Base-by-base conservation (phyloP, 306 rosid genomes). In the Castanea sativa region DNA sequence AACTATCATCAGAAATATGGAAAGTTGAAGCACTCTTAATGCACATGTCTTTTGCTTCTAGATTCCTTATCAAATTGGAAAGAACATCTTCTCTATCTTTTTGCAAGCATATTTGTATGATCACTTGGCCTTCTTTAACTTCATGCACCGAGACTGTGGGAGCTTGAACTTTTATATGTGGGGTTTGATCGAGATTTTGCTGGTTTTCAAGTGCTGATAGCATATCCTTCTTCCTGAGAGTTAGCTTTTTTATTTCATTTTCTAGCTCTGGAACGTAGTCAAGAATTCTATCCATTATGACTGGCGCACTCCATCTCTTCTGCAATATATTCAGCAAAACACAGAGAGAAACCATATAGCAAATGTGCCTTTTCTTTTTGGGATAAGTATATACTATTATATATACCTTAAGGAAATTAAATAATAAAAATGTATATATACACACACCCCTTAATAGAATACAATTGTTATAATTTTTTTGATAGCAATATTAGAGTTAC, bases 251-350 rank as follows among this genome's bases (percentile, higher is more conserved):
- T 15, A 78, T 78, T 71, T 83, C 86, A 13, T 58, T 78, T 59
- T 78, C 76, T 56, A 78, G 41, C 76, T 55, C 43, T 16, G 86
- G 86, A 45, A 83, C 69, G 76, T 78, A 78, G 13, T 68, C 79
- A 63, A 73, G 35, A 67, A 69, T 82, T 68, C 75, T 78, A 67
- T 82, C 79, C 4, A 82, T 73, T 73, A 82, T 82, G 4, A 51
- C 67, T 59, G 80, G n/a, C 5, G 86, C 59, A 76, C 83, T 83
- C 86, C 86, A 83, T 59, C 83, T 78, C 74, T 78, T 83, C 86
- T 83, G 83, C 68, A 55, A 74, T n/a, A 79, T 60, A 57, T 57
- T 19, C 63, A 20, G 9, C 9, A 49, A 49, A 49, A 13, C 16
- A 49, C 16, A 2, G 53, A 49, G 53, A 49, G 53, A 49, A 49